A percentile compares a stretch with the other conserved stretches of the same genome.
These are phyloP conservation scores for Backusella circina DNA, from an alignment of 192 early-diverging fungal genomes.

Conservation along the genomic window DNA sequence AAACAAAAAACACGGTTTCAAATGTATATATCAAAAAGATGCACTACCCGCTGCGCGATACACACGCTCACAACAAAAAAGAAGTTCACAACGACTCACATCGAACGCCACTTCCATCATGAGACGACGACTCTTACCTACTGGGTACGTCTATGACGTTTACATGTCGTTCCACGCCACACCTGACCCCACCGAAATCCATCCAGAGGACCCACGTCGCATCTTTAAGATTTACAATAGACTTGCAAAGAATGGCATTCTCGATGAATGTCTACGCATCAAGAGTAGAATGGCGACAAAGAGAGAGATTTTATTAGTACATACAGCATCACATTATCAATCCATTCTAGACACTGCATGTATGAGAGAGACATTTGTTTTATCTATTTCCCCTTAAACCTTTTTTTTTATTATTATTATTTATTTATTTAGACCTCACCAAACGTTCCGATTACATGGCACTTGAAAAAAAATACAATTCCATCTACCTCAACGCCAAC, in stretches of 20 bases:
- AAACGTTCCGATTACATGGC: conserved; percentile 16
- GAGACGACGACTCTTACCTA: conserved; percentile 6
- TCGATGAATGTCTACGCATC: conserved; percentile 43
- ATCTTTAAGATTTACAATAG: conserved; percentile 63
- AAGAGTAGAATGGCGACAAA: conserved; percentile 38
- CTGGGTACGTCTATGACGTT: conserved; percentile 60
- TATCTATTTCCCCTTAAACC: background rate
- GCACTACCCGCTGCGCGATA: background rate
- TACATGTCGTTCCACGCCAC: conserved; percentile 61
- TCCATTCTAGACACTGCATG: background rate
- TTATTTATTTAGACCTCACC: background rate
- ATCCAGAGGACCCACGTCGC: conserved; percentile 73
- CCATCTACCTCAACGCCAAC: conserved; percentile 67
- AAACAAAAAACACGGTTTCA: background rate
- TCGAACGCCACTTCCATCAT: background rate
- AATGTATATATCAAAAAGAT: background rate
- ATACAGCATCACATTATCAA: background rate
- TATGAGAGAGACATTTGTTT: background rate
- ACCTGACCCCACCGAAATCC: conserved; percentile 53
- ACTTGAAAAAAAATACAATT: conserved; percentile 51
- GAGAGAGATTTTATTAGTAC: background rate
- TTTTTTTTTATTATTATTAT: too few species aligned
- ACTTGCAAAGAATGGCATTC: conserved; percentile 42
- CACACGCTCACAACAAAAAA: background rate
- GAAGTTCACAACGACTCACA: background rate